Evolutionary conservation across 2,329 filamentous ascomycete genomes (phyloP).

Genomic region (Lachnellula arida): DNA sequence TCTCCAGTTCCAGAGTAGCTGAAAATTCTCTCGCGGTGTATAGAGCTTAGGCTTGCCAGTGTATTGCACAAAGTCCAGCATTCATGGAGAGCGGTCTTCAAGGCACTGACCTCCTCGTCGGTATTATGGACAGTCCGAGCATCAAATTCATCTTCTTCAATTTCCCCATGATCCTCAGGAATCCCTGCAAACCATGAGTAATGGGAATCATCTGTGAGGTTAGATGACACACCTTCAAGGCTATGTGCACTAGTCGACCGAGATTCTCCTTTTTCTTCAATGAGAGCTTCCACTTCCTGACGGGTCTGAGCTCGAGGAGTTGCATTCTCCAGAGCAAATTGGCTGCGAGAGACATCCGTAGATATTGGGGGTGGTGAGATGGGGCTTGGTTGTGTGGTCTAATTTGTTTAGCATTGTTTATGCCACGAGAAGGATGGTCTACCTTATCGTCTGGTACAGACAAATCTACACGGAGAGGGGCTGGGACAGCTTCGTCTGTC

Average conservation of each 20-base stretch:
- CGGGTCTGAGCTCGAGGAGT: constrained; percentile 82
- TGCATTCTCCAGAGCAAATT: constrained; percentile 62
- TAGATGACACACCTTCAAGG: constrained; percentile 61
- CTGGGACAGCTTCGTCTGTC: constrained; percentile 10
- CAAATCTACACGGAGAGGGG: constrained; percentile 17
- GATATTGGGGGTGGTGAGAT: constrained; percentile 65
- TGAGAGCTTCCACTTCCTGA: constrained; percentile 60
- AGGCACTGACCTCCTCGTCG: constrained; percentile 59
- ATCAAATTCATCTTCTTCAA: constrained; percentile 48
- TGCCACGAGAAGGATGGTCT: not conserved
- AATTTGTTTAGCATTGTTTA: constrained; percentile 8
- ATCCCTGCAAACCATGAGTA: constrained; percentile 32
- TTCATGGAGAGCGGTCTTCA: constrained; percentile 75
- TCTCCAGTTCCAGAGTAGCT: constrained; percentile 69
- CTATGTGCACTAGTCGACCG: constrained; percentile 68
- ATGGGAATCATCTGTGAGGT: constrained; percentile 7
- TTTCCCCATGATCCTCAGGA: constrained; percentile 41
- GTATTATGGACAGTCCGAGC: constrained; percentile 39
- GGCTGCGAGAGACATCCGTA: constrained; percentile 64
- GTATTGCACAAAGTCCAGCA: constrained; percentile 96
- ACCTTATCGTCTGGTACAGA: constrained; percentile 27
- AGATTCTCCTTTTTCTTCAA: constrained; percentile 46
- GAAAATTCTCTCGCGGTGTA: constrained; percentile 75
- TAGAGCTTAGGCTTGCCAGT: constrained; percentile 76
- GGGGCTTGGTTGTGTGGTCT: constrained; percentile 27